Evolutionary conservation across 352 stramenopile species (phyloP).

Genomic region (Phytophthora vignae): DNA sequence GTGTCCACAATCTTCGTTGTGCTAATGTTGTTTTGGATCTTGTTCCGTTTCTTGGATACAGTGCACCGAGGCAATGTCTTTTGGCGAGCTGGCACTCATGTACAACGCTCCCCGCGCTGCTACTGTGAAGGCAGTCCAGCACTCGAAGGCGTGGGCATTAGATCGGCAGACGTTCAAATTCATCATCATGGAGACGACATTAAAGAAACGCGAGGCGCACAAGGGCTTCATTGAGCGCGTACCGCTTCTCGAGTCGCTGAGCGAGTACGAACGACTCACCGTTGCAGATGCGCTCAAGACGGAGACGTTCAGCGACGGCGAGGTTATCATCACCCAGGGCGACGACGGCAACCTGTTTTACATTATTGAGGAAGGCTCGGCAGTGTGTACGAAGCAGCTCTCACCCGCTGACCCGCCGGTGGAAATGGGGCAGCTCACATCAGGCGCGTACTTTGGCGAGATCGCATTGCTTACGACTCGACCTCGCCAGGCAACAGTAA

Average conservation of each 20-base stretch:
- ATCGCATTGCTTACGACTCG: conserved; percentile 95
- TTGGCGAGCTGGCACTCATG: conserved; percentile 98
- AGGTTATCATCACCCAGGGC: conserved; percentile 92
- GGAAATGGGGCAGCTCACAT: conserved; percentile 90
- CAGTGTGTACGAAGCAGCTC: conserved; percentile 87
- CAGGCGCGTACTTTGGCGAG: conserved; percentile 97
- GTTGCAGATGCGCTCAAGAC: conserved; percentile 89
- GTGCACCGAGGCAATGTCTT: conserved; percentile 91
- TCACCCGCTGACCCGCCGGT: conserved; percentile 67
- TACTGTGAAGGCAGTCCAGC: conserved; percentile 92
- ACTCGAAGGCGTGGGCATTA: conserved; percentile 94
- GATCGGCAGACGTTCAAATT: conserved; percentile 92
- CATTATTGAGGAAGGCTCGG: conserved; percentile 89
- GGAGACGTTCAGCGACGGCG: conserved; percentile 84
- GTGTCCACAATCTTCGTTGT: neutral
- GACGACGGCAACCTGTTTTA: conserved; percentile 92
- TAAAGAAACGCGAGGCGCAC: conserved; percentile 89
- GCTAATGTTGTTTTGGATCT: neutral
- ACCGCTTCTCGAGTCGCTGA: conserved; percentile 92
- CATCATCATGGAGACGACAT: conserved; percentile 93
- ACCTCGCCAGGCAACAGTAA: conserved; percentile 91
- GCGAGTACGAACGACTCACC: conserved; percentile 89
- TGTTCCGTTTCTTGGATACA: conserved; percentile 25
- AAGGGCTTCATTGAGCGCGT: conserved; percentile 91
- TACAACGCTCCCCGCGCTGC: conserved; percentile 97